phyloP scores from a whole-genome alignment of 306 rosid genomes.

The Gynostemma pentaphyllum region DNA sequence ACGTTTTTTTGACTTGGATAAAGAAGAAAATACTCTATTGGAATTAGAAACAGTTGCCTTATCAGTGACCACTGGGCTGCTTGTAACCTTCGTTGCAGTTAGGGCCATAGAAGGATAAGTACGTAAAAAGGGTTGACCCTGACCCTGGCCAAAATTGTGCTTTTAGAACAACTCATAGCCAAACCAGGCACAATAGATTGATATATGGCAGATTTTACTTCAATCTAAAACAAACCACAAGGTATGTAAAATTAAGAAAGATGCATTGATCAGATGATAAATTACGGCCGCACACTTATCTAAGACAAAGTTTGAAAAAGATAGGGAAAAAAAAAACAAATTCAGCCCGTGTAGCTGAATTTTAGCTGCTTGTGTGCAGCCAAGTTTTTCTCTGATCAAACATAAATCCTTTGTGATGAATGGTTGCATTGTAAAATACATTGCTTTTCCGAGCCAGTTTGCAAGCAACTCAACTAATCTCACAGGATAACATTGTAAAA shows the following conservation, averaged over 20 bases:
- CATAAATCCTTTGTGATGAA: not conserved
- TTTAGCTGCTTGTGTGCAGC: no score
- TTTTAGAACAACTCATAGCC: constrained; percentile 27
- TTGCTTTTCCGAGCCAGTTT: no score
- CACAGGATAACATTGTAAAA: no score
- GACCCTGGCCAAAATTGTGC: constrained; percentile 21
- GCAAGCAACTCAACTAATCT: no score
- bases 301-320: no score
- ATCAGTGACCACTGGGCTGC: constrained; percentile 40
- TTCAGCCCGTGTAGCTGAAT: no score
- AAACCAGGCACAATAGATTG: constrained; percentile 17
- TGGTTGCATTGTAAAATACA: not conserved
- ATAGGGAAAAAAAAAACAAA: no score
- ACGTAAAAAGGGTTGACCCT: constrained; percentile 16
- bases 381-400: no score
- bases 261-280: not conserved
- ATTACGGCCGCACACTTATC: no score
- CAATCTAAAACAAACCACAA: not conserved
- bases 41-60: constrained; percentile 34
- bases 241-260: not conserved
- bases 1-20: constrained; percentile 32
- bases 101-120: constrained; percentile 48
- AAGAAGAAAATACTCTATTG: constrained; percentile 23
- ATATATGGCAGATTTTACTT: constrained; percentile 10
- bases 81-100: constrained; percentile 48